These are phyloP conservation scores for Fistulifera solaris DNA, from an alignment of 108 stramenopile genomes.

Conservation along the genomic window DNA sequence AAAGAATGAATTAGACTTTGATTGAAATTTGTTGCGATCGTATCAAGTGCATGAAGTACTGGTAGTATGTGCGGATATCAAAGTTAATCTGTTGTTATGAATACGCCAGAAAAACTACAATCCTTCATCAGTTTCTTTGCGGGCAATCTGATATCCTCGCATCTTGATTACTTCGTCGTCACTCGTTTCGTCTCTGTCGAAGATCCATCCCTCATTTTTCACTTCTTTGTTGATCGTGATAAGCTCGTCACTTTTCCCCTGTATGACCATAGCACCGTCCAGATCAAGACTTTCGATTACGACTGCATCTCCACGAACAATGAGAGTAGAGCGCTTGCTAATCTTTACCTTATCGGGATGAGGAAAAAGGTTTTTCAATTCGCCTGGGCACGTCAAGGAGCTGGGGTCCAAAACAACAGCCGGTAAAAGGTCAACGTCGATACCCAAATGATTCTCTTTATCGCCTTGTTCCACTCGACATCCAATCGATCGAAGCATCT, in stretches of 20 bases:
- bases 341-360: constrained; percentile 66
- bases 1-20: constrained; percentile 15
- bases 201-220: constrained; percentile 70
- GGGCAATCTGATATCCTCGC: constrained; percentile 55
- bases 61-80: no score
- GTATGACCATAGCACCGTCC: constrained; percentile 74
- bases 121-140: constrained; percentile 18
- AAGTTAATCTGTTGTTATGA: not conserved
- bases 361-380: constrained; percentile 56
- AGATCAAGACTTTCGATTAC: constrained; percentile 72
- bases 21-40: no score
- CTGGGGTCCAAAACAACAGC: constrained; percentile 69
- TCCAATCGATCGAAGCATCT: constrained; percentile 60
- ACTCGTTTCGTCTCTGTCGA: constrained; percentile 16
- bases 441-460: constrained; percentile 43
- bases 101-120: not conserved
- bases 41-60: no score
- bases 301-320: constrained; percentile 65
- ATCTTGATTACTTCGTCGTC: constrained; percentile 55
- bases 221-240: constrained; percentile 54
- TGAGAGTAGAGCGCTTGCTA: constrained; percentile 65
- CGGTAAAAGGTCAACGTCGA: constrained; percentile 61
- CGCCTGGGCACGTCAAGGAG: constrained; percentile 56
- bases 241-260: constrained; percentile 35
- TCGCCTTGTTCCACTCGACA: constrained; percentile 48